phyloP scores from a whole-genome alignment of 2,329 filamentous ascomycete genomes.

The Shiraia bambusicola region DNA sequence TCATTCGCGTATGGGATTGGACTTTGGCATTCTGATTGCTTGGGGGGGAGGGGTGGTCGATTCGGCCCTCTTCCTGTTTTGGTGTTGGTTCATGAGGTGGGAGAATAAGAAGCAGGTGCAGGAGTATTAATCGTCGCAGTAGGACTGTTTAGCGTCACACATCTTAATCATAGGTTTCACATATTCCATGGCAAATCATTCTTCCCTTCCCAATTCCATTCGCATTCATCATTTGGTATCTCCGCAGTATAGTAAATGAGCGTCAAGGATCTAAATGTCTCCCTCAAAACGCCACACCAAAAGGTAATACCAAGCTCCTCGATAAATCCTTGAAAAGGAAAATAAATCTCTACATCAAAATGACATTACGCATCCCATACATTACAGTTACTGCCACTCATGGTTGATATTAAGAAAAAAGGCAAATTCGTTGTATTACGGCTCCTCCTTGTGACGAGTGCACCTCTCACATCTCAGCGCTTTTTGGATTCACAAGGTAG shows the following conservation, averaged over 20 bases:
- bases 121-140: too few relatives aligned
- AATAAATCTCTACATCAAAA: too few relatives aligned
- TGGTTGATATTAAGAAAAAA: not conserved
- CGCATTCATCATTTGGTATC: constrained; percentile 15
- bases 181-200: too few relatives aligned
- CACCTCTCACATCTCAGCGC: constrained; percentile 31
- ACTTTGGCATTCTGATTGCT: constrained; percentile 62
- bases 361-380: too few relatives aligned
- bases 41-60: constrained; percentile 60
- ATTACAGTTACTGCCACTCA: too few relatives aligned
- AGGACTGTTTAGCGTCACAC: too few relatives aligned
- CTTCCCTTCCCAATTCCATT: constrained; percentile 1
- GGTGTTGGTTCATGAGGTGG: constrained; percentile 45
- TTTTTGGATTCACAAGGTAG: constrained; percentile 44
- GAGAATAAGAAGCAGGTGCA: constrained; percentile 18
- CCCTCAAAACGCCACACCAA: not conserved
- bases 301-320: not conserved
- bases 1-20: constrained; percentile 59
- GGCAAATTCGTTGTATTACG: not conserved
- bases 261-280: not conserved
- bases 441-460: not conserved
- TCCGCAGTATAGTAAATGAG: constrained; percentile 3
- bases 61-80: constrained; percentile 55
- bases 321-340: too few relatives aligned
- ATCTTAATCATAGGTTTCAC: too few relatives aligned